Evolutionary conservation across 768 basidiomycete species (phyloP).

Genomic region (Thelephora ganbajun): DNA sequence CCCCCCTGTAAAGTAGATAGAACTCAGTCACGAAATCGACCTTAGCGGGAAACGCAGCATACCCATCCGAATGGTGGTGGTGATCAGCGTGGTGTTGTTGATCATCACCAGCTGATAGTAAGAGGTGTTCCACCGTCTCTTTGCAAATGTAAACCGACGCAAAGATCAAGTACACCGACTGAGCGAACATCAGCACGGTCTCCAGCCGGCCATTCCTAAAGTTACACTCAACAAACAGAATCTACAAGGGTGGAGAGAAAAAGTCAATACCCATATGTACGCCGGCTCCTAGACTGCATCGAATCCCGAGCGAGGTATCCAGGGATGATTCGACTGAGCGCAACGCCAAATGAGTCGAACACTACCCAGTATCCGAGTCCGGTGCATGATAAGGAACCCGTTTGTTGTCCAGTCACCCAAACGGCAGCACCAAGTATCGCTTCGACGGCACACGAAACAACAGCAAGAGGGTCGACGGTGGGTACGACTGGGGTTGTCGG

Average conservation of each 20-base stretch:
- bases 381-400: slow-evolving; percentile 76
- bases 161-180: slow-evolving; percentile 89
- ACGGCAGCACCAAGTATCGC: slow-evolving; percentile 58
- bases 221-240: neutral
- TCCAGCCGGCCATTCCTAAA: slow-evolving; percentile 50
- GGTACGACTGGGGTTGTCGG: neutral
- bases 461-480: slow-evolving; percentile 1
- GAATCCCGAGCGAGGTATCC: slow-evolving; percentile 24
- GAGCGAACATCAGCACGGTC: slow-evolving; percentile 71
- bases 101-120: slow-evolving; percentile 55
- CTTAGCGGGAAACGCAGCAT: neutral
- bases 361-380: slow-evolving; percentile 95
- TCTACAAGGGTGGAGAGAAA: slow-evolving; percentile 10
- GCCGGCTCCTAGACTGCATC: slow-evolving; percentile 19
- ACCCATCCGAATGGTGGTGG: neutral
- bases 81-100: slow-evolving; percentile 63
- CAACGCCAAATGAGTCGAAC: slow-evolving; percentile 83
- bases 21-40: neutral
- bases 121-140: slow-evolving; percentile 86
- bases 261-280: slow-evolving; percentile 50
- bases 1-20: slow-evolving; percentile 28
- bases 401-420: slow-evolving; percentile 84
- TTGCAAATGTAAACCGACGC: slow-evolving; percentile 93
- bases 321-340: slow-evolving; percentile 30
- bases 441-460: slow-evolving; percentile 20